Conservation (phyloP, 1,139 yeast species). For the Zygosaccharomyces sapae region DNA sequence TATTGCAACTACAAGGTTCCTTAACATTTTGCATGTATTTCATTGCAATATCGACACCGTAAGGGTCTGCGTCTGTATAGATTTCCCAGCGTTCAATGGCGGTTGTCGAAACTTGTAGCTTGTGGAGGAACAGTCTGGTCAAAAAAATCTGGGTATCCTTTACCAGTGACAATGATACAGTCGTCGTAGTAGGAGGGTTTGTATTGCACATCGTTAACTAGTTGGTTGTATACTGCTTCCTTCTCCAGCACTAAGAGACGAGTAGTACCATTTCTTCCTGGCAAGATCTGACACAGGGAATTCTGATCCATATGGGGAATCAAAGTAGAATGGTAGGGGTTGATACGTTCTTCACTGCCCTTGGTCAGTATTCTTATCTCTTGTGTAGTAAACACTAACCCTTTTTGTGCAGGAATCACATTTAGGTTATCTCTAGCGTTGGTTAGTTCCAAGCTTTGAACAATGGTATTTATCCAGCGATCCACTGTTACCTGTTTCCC, state of each 20-base stretch:
- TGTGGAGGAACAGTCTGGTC: constrained; percentile 29
- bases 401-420: constrained; percentile 38
- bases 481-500: constrained; percentile 27
- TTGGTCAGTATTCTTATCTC: constrained; percentile 6
- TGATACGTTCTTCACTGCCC: constrained; percentile 11
- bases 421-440: constrained; percentile 20
- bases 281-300: constrained; percentile 7
- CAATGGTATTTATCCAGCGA: constrained; percentile 23
- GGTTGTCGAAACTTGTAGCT: constrained; percentile 14
- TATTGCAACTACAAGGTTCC: constrained; percentile 12
- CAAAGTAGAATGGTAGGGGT: constrained; percentile 11
- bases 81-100: constrained; percentile 15
- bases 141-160: constrained; percentile 38
- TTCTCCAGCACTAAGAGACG: constrained; percentile 31
- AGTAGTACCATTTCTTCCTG: constrained; percentile 11
- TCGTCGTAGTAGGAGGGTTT: constrained; percentile 5
- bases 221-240: constrained; percentile 33
- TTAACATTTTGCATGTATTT: constrained; percentile 25
- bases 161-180: constrained; percentile 35
- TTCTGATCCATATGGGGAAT: constrained; percentile 19
- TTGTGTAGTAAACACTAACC: constrained; percentile 29
- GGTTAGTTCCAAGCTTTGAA: constrained; percentile 19
- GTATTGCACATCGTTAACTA: constrained; percentile 13
- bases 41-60: constrained; percentile 36
- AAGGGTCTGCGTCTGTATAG: constrained; percentile 37